Evolutionary conservation across 1,139 yeast species (phyloP), one percentile per base, ranked within the genome.

Genomic region (Suhomyces anneliseae): DNA sequence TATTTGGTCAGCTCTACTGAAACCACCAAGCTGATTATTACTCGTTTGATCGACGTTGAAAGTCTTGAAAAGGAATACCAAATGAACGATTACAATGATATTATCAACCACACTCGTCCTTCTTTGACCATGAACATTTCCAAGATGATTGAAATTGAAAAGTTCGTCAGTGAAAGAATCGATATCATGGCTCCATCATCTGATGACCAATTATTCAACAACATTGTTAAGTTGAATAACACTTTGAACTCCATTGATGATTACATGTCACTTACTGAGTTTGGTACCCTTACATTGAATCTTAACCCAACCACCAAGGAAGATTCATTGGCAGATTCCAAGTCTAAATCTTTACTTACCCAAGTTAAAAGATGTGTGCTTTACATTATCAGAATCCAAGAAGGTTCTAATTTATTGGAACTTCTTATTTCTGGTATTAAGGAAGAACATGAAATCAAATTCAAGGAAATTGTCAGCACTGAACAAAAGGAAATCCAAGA

Each of bases 321-420:
- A 54, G 77, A 71, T 33, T 67, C 78, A 0, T 58, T 74, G 36
- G 70, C 70, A 1, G 79, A 74, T 44, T 59, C 72, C 5, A 81
- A 79, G 56, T 66, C 75, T 19, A 78, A 77, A 47, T 72, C 86
- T 2, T 67, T 90, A 33, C 72, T 87, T 58, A 80, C 92, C 40
- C 92, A 90, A 57, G 90, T 89, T 0, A 93, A 93, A 63, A 74
- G 96, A 54, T 86, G 92, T 53, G 69, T 92, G 34, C 69, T 87
- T 24, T 90, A 90, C 59, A 83, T 92, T 56, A 81, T 92, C 51
- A 82, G 92, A 51, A 88, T 93, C 11, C 96, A 93, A 68, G 80
- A 81, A 32, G 90, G 90, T 24, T 75, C 80, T 3, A 87, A 85
- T 50, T 67, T 93, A 42, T 75, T 89, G 52, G 96, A 88, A 40